Conservation (phyloP, 495 filamentous ascomycete genomes). For the Chaetomidium leptoderma region DNA sequence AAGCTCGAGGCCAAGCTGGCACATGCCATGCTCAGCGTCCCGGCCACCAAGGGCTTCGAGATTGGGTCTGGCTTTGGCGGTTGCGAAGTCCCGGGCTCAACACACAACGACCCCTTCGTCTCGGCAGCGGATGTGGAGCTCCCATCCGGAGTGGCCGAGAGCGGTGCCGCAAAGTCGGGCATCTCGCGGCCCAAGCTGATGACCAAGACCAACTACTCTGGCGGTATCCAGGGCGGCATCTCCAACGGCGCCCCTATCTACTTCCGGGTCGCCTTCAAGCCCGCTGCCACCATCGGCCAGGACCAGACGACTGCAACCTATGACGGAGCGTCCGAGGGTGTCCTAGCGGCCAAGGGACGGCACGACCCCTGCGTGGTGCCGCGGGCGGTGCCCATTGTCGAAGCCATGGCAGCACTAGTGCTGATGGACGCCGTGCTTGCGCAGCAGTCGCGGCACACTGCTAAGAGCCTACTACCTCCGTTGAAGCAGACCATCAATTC, state of each 20-base stretch:
- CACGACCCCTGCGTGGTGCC: conserved; percentile 97
- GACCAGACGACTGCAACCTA: conserved; percentile 84
- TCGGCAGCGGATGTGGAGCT: conserved; percentile 41
- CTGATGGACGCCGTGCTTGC: conserved; percentile 89
- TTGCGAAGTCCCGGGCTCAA: conserved; percentile 80
- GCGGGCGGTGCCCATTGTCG: conserved; percentile 90
- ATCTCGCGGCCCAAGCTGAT: conserved; percentile 54
- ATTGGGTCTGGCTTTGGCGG: conserved; percentile 92
- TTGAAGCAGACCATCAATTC: conserved; percentile 38
- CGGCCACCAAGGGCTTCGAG: conserved; percentile 95
- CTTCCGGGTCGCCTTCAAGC: conserved; percentile 95
- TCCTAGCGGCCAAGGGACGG: conserved; percentile 87
- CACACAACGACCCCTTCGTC: conserved; percentile 91
- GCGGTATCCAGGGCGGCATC: conserved; percentile 95
- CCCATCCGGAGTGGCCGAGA: conserved; percentile 35
- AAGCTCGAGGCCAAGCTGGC: conserved; percentile 92
- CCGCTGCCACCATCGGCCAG: conserved; percentile 90
- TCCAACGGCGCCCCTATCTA: conserved; percentile 92
- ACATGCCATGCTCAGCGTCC: conserved; percentile 96
- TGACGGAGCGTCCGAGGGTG: conserved; percentile 61
- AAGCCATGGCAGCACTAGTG: conserved; percentile 89
- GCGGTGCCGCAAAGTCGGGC: conserved; percentile 35
- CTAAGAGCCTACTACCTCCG: conserved; percentile 50
- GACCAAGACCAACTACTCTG: conserved; percentile 94
- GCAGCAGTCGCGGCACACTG: conserved; percentile 67